Conservation (phyloP, 2,329 filamentous ascomycete genomes). For the Exophiala xenobiotica region DNA sequence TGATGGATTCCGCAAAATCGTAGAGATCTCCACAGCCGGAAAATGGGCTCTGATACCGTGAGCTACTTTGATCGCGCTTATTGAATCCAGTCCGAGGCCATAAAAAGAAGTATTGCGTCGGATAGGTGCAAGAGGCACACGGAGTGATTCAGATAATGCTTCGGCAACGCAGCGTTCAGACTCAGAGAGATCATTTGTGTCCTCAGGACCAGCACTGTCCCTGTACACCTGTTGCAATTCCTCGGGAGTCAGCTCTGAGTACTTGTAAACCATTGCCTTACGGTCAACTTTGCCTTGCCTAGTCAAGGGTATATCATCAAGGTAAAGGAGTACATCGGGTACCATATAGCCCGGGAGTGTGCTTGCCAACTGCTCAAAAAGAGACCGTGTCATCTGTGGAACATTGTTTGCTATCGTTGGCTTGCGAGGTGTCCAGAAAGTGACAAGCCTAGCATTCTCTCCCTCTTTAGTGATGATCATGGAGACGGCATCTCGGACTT, state of each 20-base stretch:
- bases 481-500: constrained; percentile 63
- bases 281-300: constrained; percentile 73
- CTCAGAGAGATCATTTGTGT: constrained; percentile 32
- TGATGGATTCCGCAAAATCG: constrained; percentile 67
- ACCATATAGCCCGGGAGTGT: constrained; percentile 74
- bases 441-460: constrained; percentile 56
- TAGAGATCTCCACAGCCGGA: constrained; percentile 62
- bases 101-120: constrained; percentile 69
- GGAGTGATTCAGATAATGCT: constrained; percentile 54
- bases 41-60: constrained; percentile 53
- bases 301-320: constrained; percentile 69
- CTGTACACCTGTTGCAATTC: constrained; percentile 42
- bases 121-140: constrained; percentile 50
- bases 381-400: constrained; percentile 22
- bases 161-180: constrained; percentile 58
- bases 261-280: constrained; percentile 49
- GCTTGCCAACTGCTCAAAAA: constrained; percentile 58
- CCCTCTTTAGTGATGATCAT: constrained; percentile 52
- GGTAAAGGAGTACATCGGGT: constrained; percentile 69
- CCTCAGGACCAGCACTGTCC: constrained; percentile 3
- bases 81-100: constrained; percentile 77
- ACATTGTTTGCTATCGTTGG: constrained; percentile 7
- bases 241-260: constrained; percentile 47
- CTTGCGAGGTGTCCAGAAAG: constrained; percentile 61
- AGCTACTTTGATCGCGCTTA: constrained; percentile 73